Base-by-base conservation (phyloP, 2,329 filamentous ascomycete species). In the Ophiocordyceps unilateralis region DNA sequence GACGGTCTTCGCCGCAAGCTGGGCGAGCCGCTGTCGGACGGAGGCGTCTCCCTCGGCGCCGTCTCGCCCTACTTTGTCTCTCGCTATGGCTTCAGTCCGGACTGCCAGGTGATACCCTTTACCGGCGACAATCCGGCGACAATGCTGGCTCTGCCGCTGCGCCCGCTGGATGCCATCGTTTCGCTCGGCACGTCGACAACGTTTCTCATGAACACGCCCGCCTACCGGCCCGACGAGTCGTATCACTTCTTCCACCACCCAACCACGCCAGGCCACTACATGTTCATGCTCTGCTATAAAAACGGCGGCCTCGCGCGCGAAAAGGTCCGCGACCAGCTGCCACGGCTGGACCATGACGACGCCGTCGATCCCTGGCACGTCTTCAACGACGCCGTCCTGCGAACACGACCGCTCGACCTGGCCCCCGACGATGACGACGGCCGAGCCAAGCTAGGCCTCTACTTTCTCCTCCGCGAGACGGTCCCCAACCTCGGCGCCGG, bases 261-360 rank as follows among this genome's bases (percentile, higher is more conserved):
- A 1, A 91, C 87, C 39, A 93, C 86, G 1, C 67, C 79, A 0
- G 86, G 83, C 1, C 74, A 95, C 46, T 95, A 93, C 72, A 96
- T 98, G 91, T 96, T 98, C 64, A 98, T 98, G 91, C 77, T 98
- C 30, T 98, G 91, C 71, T 98, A 96, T 70, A 96, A 96, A 65
- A 98, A 98, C 63, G 91, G 91, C 51, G 87, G 87, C 2, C 76
- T 96, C 1, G 89, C 91, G 2, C 82, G 91, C 39, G 91, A 98
- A 59, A 79, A 83, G 53, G 76, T 96, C 48, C 82, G 91, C 43
- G 86, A 98, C 56, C 70, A 75, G 0, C 75, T 96, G 42, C 81
- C 86, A 20, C 62, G 9, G 9, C 24, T 12, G 9, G 24, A 26
- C 12, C 28, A 5, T 17, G 17, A 64, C 22, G 59, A 66, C 10